Evolutionary conservation across 148 eudicot genomes (phyloP), one percentile per base, ranked within the genome.

Genomic region (Beta vulgaris): DNA sequence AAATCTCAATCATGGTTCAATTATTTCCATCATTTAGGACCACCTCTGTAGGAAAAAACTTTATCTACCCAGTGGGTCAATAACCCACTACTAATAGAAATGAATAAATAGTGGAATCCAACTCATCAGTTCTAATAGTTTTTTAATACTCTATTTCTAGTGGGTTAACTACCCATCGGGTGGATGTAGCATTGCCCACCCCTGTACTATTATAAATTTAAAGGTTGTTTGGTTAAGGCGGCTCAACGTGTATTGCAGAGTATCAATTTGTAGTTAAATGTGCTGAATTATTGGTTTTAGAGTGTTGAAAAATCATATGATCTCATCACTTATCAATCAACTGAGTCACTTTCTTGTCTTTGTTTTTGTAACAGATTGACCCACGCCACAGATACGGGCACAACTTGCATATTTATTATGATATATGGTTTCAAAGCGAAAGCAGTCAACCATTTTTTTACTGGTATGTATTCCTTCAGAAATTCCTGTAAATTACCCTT

Each of bases 311-410:
- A 36, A 19, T 7, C 46, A 10, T 66, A 26, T 39, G n/a, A 57
- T 39, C 14, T 35, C 34, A 57, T n/a, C 57, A 43, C 59, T 12
- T 1, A 23, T 7, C 23, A 26, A 28, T 46, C 36, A 32, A 42
- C 64, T 65, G 18, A 74, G 23, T 44, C 31, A 43, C 12, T 43
- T 36, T 55, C 51, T 43, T 59, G 48, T 67, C 65, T 28, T 60
- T 39, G 49, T 25, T 55, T 40, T 42, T 29, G 16, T 78, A n/a
- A 69, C 81, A 92, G 98, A 95, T 95, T 78, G 97, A 95, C 71
- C 97, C 98, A 84, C 92, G 98, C 37, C 97, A 92, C 81, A 90
- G 97, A 7, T 92, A 95, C 73, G 98, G 98, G 6, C 98, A 92
- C 88, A 95, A 95, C 81, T 85, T 95, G 82, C 97, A 95, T 80